phyloP scores from a whole-genome alignment of 129 eudicot species.

The Helianthus tuberosus region DNA sequence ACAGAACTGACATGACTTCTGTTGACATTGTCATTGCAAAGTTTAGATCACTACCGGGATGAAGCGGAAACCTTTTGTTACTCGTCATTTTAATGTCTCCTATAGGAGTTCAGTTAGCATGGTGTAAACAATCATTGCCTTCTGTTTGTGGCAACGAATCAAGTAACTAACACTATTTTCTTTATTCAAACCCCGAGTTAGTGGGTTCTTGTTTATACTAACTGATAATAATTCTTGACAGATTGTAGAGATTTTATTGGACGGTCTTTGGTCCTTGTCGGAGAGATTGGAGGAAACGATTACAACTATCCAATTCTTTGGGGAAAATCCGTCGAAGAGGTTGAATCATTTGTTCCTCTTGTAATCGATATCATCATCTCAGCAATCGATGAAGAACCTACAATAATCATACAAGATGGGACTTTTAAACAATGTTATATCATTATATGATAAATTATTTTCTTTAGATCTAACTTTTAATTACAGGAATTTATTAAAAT shows the following conservation, averaged over 20 bases:
- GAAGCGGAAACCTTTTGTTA: too few species aligned
- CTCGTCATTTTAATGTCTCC: too few species aligned
- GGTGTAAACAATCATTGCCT: conserved; percentile 30
- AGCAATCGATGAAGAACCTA: conserved; percentile 36
- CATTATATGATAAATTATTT: background rate
- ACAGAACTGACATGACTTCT: too few species aligned
- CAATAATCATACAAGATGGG: background rate
- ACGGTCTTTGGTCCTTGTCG: conserved; percentile 49
- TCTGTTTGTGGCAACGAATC: conserved; percentile 23
- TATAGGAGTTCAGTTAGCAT: conserved; percentile 28
- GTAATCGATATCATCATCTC: conserved; percentile 44
- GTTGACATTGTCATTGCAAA: too few species aligned
- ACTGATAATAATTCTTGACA: background rate
- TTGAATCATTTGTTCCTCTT: conserved; percentile 29
- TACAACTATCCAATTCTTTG: conserved; percentile 37
- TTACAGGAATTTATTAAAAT: conserved; percentile 36
- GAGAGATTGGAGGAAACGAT: conserved; percentile 74
- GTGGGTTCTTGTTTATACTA: too few species aligned
- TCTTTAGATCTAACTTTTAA: background rate
- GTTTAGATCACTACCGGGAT: too few species aligned
- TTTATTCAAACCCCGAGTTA: background rate
- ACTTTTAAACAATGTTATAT: background rate
- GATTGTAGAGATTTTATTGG: conserved; percentile 38
- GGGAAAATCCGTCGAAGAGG: conserved; percentile 23
- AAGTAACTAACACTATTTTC: background rate